Evolutionary conservation across 1,284 basidiomycete species (phyloP).

Genomic region (Leucoagaricus sp.): DNA sequence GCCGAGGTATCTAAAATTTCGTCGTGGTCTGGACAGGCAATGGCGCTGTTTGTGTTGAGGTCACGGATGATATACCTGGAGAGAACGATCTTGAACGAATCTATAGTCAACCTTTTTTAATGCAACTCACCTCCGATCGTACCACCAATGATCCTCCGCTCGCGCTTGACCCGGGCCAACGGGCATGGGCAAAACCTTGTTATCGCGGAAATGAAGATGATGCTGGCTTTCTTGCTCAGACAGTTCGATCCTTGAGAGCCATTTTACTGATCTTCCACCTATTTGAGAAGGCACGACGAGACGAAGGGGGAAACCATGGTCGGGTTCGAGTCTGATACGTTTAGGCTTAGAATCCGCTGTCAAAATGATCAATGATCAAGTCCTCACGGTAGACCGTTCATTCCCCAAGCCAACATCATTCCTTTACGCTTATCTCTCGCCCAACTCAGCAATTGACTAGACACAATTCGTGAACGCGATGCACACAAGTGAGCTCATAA

Average conservation of each 20-base stretch:
- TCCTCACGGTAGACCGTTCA: slow-evolving; percentile 55
- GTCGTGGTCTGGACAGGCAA: slow-evolving; percentile 60
- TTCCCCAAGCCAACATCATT: slow-evolving; percentile 63
- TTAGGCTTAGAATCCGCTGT: neutral
- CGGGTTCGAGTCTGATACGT: slow-evolving; percentile 45
- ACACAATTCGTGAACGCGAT: neutral
- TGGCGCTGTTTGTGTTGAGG: slow-evolving; percentile 63
- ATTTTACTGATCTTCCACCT: slow-evolving; percentile 62
- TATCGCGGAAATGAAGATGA: slow-evolving; percentile 52
- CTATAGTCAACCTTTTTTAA: neutral
- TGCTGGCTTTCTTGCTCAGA: slow-evolving; percentile 57
- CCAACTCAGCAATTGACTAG: slow-evolving; percentile 49
- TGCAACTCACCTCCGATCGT: slow-evolving; percentile 50
- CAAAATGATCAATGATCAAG: too few relatives aligned
- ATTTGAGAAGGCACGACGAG: slow-evolving; percentile 68
- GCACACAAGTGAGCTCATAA: neutral
- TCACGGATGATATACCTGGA: slow-evolving; percentile 53
- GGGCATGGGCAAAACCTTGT: slow-evolving; percentile 63
- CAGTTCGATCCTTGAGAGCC: slow-evolving; percentile 62
- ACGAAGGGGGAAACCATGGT: slow-evolving; percentile 68
- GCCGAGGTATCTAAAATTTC: slow-evolving; percentile 40
- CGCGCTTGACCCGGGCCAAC: slow-evolving; percentile 59
- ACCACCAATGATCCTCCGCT: slow-evolving; percentile 62
- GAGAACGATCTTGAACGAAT: slow-evolving; percentile 9
- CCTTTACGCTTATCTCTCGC: slow-evolving; percentile 49